These are phyloP conservation scores for Cinnamomum micranthum DNA, from an alignment of 164 flowering plant genomes.

Conservation along the genomic window DNA sequence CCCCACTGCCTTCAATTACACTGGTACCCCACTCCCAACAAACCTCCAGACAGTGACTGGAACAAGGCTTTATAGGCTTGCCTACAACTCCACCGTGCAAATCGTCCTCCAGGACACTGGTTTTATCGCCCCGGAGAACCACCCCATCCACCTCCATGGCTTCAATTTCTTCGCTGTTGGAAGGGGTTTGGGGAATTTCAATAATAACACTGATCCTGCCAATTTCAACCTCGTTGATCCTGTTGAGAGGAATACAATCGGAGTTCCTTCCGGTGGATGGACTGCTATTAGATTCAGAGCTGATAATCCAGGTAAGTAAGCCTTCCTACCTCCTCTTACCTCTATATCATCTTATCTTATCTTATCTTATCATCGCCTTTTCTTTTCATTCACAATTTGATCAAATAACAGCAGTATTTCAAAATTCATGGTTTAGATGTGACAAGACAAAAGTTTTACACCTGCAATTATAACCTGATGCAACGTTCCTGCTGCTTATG, in stretches of 20 bases:
- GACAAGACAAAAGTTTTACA: no score
- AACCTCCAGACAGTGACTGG: conserved; percentile 45
- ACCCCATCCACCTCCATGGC: conserved; percentile 75
- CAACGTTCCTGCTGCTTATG: no score
- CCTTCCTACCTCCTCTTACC: neutral
- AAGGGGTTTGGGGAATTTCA: conserved; percentile 59
- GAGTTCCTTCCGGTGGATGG: conserved; percentile 85
- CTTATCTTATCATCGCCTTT: no score
- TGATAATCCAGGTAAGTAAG: conserved; percentile 78
- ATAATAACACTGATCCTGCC: conserved; percentile 41
- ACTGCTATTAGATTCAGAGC: conserved; percentile 65
- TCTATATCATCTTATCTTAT: no score
- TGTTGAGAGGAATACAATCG: conserved; percentile 72
- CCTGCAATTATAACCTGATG: no score
- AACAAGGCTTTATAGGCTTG: conserved; percentile 47
- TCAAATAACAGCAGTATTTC: no score
- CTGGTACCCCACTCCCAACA: conserved; percentile 29
- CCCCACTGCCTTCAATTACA: conserved; percentile 44
- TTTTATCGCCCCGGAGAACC: conserved; percentile 60
- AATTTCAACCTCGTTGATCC: conserved; percentile 69
- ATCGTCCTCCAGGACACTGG: conserved; percentile 68
- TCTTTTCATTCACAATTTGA: no score
- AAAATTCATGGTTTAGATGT: no score
- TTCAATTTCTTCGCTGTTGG: conserved; percentile 72
- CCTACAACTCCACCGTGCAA: conserved; percentile 54